Base-by-base conservation (phyloP, 768 basidiomycete genomes). In the Rubroboletus pulcherrimus region DNA sequence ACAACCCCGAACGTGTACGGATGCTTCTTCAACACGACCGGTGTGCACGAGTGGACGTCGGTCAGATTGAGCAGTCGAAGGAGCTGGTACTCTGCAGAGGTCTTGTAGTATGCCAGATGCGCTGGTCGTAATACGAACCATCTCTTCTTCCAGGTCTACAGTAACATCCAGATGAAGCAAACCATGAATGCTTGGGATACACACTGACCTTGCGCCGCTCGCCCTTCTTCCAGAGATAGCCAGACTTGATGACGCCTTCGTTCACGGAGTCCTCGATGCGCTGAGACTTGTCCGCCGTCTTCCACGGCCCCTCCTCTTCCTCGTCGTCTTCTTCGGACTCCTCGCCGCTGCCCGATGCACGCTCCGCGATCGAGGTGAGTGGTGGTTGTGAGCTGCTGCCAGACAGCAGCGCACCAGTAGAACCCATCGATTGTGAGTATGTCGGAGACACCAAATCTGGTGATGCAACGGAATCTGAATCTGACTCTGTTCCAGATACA, bases 171-270 rank as follows among this genome's bases (percentile, higher is more conserved):
- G 40, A 53, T 51, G 11, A 49, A n/a, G 39, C 26, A 55, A 50
- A 6, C 45, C 35, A 56, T 2, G 14, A 33, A 26, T 24, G 21
- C 35, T 30, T 51, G 19, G 30, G 21, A 60, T 48, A 41, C 39
- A 41, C 39, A 71, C 81, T 54, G 60, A 96, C 96, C 89, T 98
- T 98, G 72, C 97, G 78, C 55, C 93, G 82, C 73, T 97, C 93
- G 62, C 96, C 96, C 78, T 98, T 98, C 83, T 99, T 99, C 84
- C 87, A 90, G 49, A 98, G 76, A 76, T 97, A 98, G 1, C 96
- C 97, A 24, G 89, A 83, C 74, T 94, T 96, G 69, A 96, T 79
- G 40, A 91, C 85, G 46, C 78, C 82, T 66, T 87, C 87, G 54
- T 85, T 85, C 12, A 76, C 74, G 4, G 83, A 79, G 54, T 78